Percentiles rank a stretch among this genome's conserved stretches.
phyloP scores from a whole-genome alignment of 306 rosid species.

The Ormosia emarginata region DNA sequence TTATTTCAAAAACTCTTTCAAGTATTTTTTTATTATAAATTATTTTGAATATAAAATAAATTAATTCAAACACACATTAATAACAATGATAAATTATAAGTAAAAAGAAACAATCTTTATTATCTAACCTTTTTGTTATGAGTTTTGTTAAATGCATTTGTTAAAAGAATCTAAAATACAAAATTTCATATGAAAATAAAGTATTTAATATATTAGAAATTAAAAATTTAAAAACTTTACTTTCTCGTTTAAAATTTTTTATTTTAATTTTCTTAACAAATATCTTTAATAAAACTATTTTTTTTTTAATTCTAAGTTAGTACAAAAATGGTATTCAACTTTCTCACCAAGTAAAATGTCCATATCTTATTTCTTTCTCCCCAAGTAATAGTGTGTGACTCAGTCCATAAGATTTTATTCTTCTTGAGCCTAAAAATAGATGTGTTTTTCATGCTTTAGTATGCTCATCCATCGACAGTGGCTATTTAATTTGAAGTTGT shows the following conservation, averaged over 20 bases:
- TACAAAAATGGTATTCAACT: background rate
- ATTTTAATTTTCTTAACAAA: too few relatives aligned
- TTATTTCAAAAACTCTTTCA: too few relatives aligned
- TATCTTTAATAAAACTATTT: too few relatives aligned
- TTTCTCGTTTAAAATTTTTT: too few relatives aligned
- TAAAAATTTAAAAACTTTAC: too few relatives aligned
- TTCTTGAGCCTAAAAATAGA: background rate
- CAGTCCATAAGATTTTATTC: constrained; percentile 9
- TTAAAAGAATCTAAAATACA: too few relatives aligned
- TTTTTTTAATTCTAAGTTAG: background rate
- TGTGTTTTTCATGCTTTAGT: background rate
- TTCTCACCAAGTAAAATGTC: background rate
- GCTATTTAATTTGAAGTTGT: constrained; percentile 9
- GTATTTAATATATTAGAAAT: too few relatives aligned
- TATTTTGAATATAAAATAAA: too few relatives aligned
- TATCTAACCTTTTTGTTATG: background rate
- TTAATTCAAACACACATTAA: too few relatives aligned
- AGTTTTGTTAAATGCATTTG: background rate
- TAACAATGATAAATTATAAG: too few relatives aligned
- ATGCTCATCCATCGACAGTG: background rate
- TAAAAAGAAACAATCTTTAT: background rate
- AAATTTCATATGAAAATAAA: too few relatives aligned
- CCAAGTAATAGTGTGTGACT: background rate
- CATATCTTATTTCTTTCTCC: background rate
- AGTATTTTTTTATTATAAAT: too few relatives aligned